These are phyloP conservation scores for Pseudogymnoascus sp. DNA, from an alignment of 2,329 filamentous ascomycete genomes.

Conservation along the genomic window DNA sequence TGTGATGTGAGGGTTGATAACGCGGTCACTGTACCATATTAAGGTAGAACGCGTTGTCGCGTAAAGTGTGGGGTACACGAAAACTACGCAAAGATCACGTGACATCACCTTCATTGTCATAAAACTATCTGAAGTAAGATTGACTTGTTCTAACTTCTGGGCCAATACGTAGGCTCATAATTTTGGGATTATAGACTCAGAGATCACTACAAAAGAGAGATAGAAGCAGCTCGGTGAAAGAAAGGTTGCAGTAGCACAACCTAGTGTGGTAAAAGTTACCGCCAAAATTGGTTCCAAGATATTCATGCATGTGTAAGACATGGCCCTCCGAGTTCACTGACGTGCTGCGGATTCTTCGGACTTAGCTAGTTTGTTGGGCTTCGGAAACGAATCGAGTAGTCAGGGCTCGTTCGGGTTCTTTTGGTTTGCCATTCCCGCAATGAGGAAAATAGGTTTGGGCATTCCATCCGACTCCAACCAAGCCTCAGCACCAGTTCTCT, in stretches of 20 bases:
- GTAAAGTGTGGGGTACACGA: conserved; percentile 6
- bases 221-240: background rate
- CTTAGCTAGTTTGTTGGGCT: background rate
- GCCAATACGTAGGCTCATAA: background rate
- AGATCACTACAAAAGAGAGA: background rate
- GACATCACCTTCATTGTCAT: background rate
- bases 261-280: background rate
- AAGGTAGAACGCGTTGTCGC: background rate
- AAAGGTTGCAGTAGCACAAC: too few relatives aligned
- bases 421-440: background rate
- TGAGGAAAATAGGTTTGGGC: background rate
- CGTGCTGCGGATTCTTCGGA: background rate
- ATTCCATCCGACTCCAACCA: background rate
- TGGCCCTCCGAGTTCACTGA: background rate
- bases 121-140: background rate
- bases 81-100: background rate
- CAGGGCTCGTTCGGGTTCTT: background rate
- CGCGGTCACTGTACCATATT: conserved; percentile 36
- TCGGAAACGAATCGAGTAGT: background rate
- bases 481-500: conserved; percentile 22
- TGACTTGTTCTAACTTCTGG: background rate
- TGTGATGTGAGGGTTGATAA: conserved; percentile 37
- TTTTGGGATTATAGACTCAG: background rate
- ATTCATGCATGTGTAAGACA: conserved; percentile 1
- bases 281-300: background rate